Base-by-base conservation (phyloP, 768 basidiomycete species). In the Mycena amicta region DNA sequence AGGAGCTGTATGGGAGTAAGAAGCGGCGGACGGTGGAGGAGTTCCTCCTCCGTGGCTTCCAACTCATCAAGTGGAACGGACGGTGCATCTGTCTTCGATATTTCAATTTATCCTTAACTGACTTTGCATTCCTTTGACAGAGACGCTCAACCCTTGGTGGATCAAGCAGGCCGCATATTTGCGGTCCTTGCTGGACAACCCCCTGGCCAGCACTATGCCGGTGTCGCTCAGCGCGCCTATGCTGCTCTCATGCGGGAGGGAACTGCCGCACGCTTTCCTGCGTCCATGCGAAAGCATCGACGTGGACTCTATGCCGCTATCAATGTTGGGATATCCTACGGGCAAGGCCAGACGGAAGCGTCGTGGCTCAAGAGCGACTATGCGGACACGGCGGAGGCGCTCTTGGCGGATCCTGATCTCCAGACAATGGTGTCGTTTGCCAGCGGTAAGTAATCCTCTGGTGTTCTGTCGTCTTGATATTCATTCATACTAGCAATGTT, bases 311-410 rank as follows among this genome's bases (percentile, higher is more conserved):
- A 65, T 27, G 26, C 56, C 4, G 54, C 60, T 6, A 18, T 67
- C 6, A 52, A 60, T 13, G 50, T 50, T 23, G 65, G 69, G 1
- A 49, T 67, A 0, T 68, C 61, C 0, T 64, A 66, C 39, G 67
- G 68, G 2, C 62, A 66, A 1, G 69, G 69, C 2, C 67, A 68
- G 1, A 13, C 33, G 28, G 23, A 33, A 3, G 57, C 60, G 16
- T 3, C 29, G 15, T 53, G 31, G 53, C 55, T 64, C 2, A 11
- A 43, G 31, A 29, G 25, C 29, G 27, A 26, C 2, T 49, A 60
- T 37, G 26, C 23, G 2, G 22, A 5, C 1, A 26, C 60, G 6
- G 52, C 39, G 0, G 56, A 55, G 1, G 11, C 18, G 11, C 50
- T 60, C 11, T 45, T 62, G 28, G 49, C 46, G 8, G 53, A 62